Evolutionary conservation across 2,329 filamentous ascomycete genomes (phyloP).

Genomic region (Epichloe amarillans): DNA sequence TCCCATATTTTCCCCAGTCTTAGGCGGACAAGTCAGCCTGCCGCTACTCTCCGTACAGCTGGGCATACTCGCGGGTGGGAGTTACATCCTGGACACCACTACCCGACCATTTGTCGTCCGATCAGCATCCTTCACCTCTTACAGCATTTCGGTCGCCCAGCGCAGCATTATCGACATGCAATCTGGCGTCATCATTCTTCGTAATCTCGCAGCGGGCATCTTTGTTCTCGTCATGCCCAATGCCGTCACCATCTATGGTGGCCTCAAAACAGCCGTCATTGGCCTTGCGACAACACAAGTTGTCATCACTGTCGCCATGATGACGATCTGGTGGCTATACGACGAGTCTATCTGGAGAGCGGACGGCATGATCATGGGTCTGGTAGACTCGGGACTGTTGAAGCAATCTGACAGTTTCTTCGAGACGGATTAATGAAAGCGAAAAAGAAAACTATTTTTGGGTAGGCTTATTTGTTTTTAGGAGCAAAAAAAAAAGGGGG

Average conservation of each 20-base stretch:
- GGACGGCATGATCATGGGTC: constrained; percentile 34
- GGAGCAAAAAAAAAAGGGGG: no score
- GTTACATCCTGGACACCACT: constrained; percentile 26
- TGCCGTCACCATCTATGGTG: constrained; percentile 19
- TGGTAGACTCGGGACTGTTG: constrained; percentile 30
- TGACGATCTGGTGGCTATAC: constrained; percentile 26
- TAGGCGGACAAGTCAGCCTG: constrained; percentile 19
- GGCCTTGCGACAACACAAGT: constrained; percentile 30
- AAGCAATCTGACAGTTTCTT: constrained; percentile 33
- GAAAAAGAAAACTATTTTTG: not conserved
- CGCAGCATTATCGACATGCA: constrained; percentile 37
- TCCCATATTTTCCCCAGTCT: constrained; percentile 15
- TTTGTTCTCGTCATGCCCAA: constrained; percentile 30
- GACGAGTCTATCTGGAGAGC: constrained; percentile 27
- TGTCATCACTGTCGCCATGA: constrained; percentile 21
- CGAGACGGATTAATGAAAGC: constrained; percentile 21
- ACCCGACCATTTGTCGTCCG: constrained; percentile 28
- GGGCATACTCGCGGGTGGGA: constrained; percentile 32
- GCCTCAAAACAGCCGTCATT: constrained; percentile 25
- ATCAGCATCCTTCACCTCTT: constrained; percentile 36
- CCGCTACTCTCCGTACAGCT: constrained; percentile 31
- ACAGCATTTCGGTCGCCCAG: constrained; percentile 30
- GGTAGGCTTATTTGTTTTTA: no score
- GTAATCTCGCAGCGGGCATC: constrained; percentile 26
- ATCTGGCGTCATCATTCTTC: constrained; percentile 27